A percentile compares a stretch with the other conserved stretches of the same genome.
Conservation (phyloP, 495 filamentous ascomycete genomes). For the Hypoxylon subgilvum region DNA sequence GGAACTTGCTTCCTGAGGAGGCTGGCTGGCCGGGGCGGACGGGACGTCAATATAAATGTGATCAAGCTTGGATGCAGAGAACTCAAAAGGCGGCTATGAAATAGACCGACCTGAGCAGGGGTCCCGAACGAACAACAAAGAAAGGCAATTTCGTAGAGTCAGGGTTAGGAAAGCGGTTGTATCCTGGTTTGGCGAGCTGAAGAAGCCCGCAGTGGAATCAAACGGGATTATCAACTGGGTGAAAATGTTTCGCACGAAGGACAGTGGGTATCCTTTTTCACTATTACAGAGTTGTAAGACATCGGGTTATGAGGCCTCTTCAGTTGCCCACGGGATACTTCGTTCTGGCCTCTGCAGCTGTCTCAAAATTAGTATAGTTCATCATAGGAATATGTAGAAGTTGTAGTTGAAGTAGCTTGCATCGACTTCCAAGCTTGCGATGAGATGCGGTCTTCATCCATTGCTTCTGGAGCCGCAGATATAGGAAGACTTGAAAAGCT, state of each 20-base stretch:
- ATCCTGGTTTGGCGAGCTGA: conserved; percentile 38
- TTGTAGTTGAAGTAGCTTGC: conserved; percentile 4
- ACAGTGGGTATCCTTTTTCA: conserved; percentile 35
- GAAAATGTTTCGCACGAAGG: conserved; percentile 24
- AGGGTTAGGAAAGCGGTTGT: conserved; percentile 15
- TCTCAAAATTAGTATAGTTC: conserved; percentile 26
- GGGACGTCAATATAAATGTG: conserved; percentile 31
- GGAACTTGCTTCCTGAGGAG: conserved; percentile 39
- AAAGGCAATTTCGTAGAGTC: conserved; percentile 32
- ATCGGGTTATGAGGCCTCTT: conserved; percentile 28
- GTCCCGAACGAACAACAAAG: conserved; percentile 37
- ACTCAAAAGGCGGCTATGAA: conserved; percentile 28
- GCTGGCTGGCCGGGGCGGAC: conserved; percentile 22
- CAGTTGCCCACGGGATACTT: conserved; percentile 25
- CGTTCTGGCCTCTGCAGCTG: conserved; percentile 24
- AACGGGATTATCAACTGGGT: conserved; percentile 30
- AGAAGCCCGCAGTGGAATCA: conserved; percentile 22
- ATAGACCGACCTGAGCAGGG: conserved; percentile 35
- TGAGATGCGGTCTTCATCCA: conserved; percentile 25
- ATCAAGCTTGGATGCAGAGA: conserved; percentile 20
- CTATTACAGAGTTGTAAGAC: conserved; percentile 34
- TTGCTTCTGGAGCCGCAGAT: conserved; percentile 36
- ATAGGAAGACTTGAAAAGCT: conserved; percentile 15
- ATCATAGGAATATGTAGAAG: conserved; percentile 1
- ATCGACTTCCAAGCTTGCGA: conserved; percentile 8